These are phyloP conservation scores for Eucalyptus rudis DNA, from an alignment of 345 rosid genomes.

Conservation along the genomic window DNA sequence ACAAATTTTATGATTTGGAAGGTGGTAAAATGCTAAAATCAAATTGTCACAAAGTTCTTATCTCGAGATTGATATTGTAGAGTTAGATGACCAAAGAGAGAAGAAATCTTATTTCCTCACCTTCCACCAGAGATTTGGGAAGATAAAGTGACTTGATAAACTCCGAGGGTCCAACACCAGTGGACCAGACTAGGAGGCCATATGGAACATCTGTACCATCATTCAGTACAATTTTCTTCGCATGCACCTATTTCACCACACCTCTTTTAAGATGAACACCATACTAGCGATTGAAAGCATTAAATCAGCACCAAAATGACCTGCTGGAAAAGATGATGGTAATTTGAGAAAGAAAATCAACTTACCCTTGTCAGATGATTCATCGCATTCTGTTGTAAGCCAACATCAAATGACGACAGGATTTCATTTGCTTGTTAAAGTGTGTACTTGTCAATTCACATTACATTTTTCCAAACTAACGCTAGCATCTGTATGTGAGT, in stretches of 20 bases:
- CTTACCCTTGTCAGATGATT: conserved; percentile 33
- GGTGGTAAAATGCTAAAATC: neutral
- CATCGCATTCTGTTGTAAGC: conserved; percentile 21
- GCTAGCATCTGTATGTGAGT: neutral
- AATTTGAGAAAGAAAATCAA: neutral
- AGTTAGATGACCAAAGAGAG: neutral
- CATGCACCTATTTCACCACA: conserved; percentile 45
- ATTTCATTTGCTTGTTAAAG: conserved; percentile 64
- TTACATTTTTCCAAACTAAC: neutral
- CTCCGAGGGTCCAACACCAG: conserved; percentile 77
- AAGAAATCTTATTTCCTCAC: conserved; percentile 1
- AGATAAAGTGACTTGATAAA: conserved; percentile 43
- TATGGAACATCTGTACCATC: conserved; percentile 68
- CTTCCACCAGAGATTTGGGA: conserved; percentile 65
- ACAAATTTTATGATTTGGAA: neutral
- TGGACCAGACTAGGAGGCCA: conserved; percentile 88
- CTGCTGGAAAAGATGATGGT: neutral
- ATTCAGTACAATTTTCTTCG: conserved; percentile 31
- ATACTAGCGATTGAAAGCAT: conserved; percentile 5
- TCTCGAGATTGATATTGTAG: neutral
- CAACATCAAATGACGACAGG: conserved; percentile 17
- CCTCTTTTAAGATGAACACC: conserved; percentile 43
- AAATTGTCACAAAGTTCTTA: neutral
- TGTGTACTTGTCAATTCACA: too few relatives aligned
- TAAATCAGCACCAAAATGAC: neutral